Conservation (phyloP, 1,284 basidiomycete genomes). For the Golubevia sp. region DNA sequence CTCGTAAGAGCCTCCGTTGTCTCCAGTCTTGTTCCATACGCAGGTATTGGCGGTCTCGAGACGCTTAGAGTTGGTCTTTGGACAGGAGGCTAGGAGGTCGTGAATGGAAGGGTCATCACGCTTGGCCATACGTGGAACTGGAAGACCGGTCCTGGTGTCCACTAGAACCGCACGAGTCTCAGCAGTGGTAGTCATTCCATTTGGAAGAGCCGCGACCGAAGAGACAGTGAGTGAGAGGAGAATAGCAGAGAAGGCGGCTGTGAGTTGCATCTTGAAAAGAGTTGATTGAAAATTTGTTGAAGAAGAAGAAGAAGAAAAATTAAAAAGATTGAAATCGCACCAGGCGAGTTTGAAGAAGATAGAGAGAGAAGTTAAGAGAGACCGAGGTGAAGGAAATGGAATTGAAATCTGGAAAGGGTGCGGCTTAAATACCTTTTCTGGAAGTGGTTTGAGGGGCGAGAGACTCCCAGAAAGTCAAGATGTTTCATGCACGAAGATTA, state of each 20-base stretch:
- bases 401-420: too few relatives aligned
- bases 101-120: not conserved
- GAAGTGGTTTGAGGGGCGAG: too few relatives aligned
- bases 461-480: too few relatives aligned
- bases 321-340: not conserved
- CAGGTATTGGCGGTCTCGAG: not conserved
- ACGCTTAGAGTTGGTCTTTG: not conserved
- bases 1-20: not conserved
- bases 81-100: not conserved
- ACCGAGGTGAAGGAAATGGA: too few relatives aligned
- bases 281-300: not conserved
- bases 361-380: too few relatives aligned
- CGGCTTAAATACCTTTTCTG: too few relatives aligned
- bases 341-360: not conserved
- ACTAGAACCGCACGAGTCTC: not conserved
- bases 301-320: not conserved
- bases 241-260: not conserved
- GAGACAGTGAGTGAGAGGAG: not conserved
- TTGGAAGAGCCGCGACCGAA: not conserved
- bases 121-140: not conserved
- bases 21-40: not conserved
- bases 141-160: not conserved
- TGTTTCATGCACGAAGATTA: too few relatives aligned
- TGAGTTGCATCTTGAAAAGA: not conserved
- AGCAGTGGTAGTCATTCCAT: not conserved